These are phyloP conservation scores for Ceratobasidium sp. DNA, from an alignment of 1,284 basidiomycete species.

Conservation along the genomic window DNA sequence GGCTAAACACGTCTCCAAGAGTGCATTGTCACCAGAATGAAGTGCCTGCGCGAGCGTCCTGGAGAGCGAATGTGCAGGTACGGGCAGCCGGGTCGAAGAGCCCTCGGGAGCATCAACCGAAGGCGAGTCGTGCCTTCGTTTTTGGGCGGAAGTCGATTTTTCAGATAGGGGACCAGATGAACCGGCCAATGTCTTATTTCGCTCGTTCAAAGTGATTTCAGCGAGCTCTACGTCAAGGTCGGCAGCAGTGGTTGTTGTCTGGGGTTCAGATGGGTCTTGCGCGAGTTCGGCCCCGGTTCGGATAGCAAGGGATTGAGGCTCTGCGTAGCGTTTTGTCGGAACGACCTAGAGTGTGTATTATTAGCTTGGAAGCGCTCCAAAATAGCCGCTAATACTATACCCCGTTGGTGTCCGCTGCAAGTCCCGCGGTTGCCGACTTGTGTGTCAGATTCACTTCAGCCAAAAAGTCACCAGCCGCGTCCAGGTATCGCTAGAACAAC, in stretches of 20 bases:
- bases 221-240: conserved; percentile 83
- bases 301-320: conserved; percentile 64
- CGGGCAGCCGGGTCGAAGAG: conserved; percentile 52
- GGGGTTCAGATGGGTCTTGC: conserved; percentile 65
- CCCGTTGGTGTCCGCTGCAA: conserved; percentile 35
- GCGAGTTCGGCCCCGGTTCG: conserved; percentile 68
- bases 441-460: conserved; percentile 60
- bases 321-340: conserved; percentile 66
- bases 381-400: conserved; percentile 42
- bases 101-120: conserved; percentile 44
- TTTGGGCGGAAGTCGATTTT: conserved; percentile 51
- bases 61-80: conserved; percentile 88
- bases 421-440: conserved; percentile 42
- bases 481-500: conserved; percentile 59
- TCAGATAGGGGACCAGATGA: conserved; percentile 46
- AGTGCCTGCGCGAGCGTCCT: conserved; percentile 95
- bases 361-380: conserved; percentile 13
- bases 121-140: conserved; percentile 50
- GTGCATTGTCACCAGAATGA: conserved; percentile 88
- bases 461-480: conserved; percentile 64
- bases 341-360: conserved; percentile 51
- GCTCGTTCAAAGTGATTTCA: conserved; percentile 87
- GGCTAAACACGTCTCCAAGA: conserved; percentile 86
- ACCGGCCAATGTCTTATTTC: conserved; percentile 74
- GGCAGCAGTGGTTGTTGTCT: conserved; percentile 64